Evolutionary conservation across 208 protist species (phyloP), one percentile per base, ranked within the genome.

Genomic region (Endotrypanum monterogeii): DNA sequence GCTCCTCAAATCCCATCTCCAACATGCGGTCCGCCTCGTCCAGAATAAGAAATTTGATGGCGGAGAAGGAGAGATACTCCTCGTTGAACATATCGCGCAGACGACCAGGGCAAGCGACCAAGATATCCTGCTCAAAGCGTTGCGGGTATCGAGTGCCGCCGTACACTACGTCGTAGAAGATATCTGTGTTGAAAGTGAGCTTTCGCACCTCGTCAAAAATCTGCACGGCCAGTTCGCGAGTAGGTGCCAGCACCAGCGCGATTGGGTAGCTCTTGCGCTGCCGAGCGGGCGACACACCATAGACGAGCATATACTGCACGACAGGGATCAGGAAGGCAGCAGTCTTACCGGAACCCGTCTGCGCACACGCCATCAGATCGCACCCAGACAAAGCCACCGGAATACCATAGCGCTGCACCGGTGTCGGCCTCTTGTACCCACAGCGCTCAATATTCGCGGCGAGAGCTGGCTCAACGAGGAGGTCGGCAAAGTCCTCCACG

Each of bases 21-120:
- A 99, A 89, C 99, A 99, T 99, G 71, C 98, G 96, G 83, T 99
- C 99, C 12, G 99, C 99, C 83, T 99, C 99, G 81, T 99, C 99
- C 30, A 99, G 91, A 61, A 98, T 90, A 35, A 99, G 89, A 78
- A 97, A 99, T 69, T 95, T 95, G 72, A 98, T 92, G 39, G 79
- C 58, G 16, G 78, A 74, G 67, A 99, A 90, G 51, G 89, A 96
- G 51, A 99, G 80, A 50, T 79, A 74, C 71, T 79, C 73, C 71
- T 89, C 85, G 67, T 92, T 90, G 83, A 93, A 96, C 62, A 98
- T 82, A 79, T 98, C 95, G 74, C 91, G 89, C 74, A 98, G 83
- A 37, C 95, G 86, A 18, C 95, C 95, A 23, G 95, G 95, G 74
- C 94, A 98, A 14, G 95, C 95, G 28, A 98, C 94, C 25, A 98